Evolutionary conservation across 495 filamentous ascomycete genomes (phyloP), one percentile per base, ranked within the genome.

Genomic region (Darksidea phi): DNA sequence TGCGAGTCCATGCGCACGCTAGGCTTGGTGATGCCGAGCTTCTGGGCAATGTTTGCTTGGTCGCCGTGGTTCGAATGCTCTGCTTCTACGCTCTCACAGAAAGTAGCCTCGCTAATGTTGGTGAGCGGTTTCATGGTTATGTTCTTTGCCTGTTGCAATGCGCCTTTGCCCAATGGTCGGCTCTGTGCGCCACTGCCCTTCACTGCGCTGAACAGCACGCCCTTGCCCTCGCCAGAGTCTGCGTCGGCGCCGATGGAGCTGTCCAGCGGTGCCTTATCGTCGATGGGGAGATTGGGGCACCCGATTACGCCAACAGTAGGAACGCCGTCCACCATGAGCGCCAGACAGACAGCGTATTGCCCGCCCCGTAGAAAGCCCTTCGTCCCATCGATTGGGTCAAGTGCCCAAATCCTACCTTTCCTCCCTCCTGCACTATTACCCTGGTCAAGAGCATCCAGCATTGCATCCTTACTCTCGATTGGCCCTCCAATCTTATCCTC

Each of bases 341-440:
- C 94, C 0, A 99, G 81, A 72, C 91, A 96, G 26, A 99, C 90
- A 21, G 94, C 94, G 71, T 99, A 99, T 76, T 99, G 94, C 17
- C 90, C 94, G n/a, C 95, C 95, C 48, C 94, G 82, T 51, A 99
- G 79, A 76, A 99, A 99, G 24, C 94, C 94, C 74, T 95, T 94
- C 55, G 94, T 99, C 46, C 94, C 94, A 73, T 99, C 94, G 59
- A 99, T 95, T 37, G 94, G 94, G 75, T 99, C 94, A 48, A 99
- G 80, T 18, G 94, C 89, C 94, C 94, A 99, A 74, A 97, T 90
- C 59, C 94, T 81, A 24, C 94, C 94, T 66, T 81, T 82, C 47
- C 78, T 64, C 18, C 94, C 94, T 60, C 95, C 94, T 42, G 81
- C 73, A 69, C 88, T 91, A 60, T 86, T 87, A 41, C 94, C 94